Conservation (phyloP, 2,329 filamentous ascomycete species). For the Beauveria sp. region DNA sequence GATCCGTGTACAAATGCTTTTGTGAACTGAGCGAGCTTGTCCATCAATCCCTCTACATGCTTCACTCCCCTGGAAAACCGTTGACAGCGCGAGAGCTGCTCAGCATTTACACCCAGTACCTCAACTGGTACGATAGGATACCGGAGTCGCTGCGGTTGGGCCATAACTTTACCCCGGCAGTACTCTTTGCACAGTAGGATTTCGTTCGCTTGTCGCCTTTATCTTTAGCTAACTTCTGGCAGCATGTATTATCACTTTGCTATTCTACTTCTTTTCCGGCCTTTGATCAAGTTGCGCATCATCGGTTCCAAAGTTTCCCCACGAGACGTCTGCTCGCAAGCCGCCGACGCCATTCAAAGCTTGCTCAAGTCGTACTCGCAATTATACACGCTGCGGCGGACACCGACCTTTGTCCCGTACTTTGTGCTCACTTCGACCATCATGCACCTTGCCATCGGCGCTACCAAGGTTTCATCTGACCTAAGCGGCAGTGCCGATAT, state of each 20-base stretch:
- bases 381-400: slow-evolving; percentile 50
- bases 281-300: slow-evolving; percentile 58
- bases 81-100: slow-evolving; percentile 58
- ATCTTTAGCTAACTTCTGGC: slow-evolving; percentile 8
- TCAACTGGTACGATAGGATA: slow-evolving; percentile 63
- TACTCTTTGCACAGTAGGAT: slow-evolving; percentile 65
- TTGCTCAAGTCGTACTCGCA: slow-evolving; percentile 50
- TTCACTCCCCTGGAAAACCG: slow-evolving; percentile 62
- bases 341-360: slow-evolving; percentile 51
- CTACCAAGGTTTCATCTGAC: slow-evolving; percentile 22
- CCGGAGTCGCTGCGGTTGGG: slow-evolving; percentile 57
- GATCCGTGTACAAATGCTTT: slow-evolving; percentile 61
- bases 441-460: slow-evolving; percentile 50
- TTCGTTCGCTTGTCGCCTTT: not conserved
- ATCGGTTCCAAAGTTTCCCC: slow-evolving; percentile 57
- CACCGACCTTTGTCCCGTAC: slow-evolving; percentile 54
- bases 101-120: slow-evolving; percentile 58
- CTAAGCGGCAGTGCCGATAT: slow-evolving; percentile 15
- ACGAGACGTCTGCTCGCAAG: slow-evolving; percentile 57
- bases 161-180: slow-evolving; percentile 64
- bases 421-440: slow-evolving; percentile 55
- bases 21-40: slow-evolving; percentile 67
- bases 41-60: slow-evolving; percentile 61
- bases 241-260: slow-evolving; percentile 67
- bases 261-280: slow-evolving; percentile 66